Evolutionary conservation across 768 basidiomycete genomes (phyloP).

Genomic region (Hygrocybe coccinea): DNA sequence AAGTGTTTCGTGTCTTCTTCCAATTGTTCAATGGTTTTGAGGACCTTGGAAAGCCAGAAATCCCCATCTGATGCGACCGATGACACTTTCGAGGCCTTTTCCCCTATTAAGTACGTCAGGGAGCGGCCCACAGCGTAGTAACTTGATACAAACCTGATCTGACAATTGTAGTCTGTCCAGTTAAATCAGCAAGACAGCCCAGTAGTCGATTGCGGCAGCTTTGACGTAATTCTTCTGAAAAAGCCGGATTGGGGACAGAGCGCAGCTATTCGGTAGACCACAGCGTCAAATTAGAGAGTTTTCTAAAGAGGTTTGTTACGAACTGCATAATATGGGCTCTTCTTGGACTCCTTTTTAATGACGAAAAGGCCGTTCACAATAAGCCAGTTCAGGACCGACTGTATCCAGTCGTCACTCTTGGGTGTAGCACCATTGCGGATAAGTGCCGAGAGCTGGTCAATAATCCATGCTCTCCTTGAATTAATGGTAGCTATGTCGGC

Average conservation of each 20-base stretch:
- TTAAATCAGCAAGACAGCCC: slow-evolving; percentile 69
- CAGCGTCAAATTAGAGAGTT: slow-evolving; percentile 2
- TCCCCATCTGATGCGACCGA: slow-evolving; percentile 67
- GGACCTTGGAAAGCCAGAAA: slow-evolving; percentile 71
- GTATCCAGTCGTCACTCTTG: slow-evolving; percentile 75
- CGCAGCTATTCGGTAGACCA: slow-evolving; percentile 47
- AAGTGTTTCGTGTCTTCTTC: slow-evolving; percentile 71
- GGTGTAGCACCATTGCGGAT: slow-evolving; percentile 76
- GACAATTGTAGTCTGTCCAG: slow-evolving; percentile 46
- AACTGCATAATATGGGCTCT: slow-evolving; percentile 56
- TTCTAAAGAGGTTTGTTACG: slow-evolving; percentile 23
- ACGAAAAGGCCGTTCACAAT: slow-evolving; percentile 76
- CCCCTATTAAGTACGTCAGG: slow-evolving; percentile 29
- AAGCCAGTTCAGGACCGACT: slow-evolving; percentile 74
- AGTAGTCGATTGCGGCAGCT: slow-evolving; percentile 68
- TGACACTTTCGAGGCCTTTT: slow-evolving; percentile 49
- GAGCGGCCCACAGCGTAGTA: neutral
- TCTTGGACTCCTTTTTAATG: slow-evolving; percentile 67
- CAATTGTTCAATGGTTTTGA: slow-evolving; percentile 50
- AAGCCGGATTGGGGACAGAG: slow-evolving; percentile 54
- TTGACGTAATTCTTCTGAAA: slow-evolving; percentile 68
- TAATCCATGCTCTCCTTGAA: slow-evolving; percentile 69
- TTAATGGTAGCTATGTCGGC: slow-evolving; percentile 44
- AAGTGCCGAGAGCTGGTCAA: slow-evolving; percentile 77
- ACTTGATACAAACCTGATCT: slow-evolving; percentile 43